Conservation (phyloP, 2,329 filamentous ascomycete genomes). For the Lachnellula cervina region DNA sequence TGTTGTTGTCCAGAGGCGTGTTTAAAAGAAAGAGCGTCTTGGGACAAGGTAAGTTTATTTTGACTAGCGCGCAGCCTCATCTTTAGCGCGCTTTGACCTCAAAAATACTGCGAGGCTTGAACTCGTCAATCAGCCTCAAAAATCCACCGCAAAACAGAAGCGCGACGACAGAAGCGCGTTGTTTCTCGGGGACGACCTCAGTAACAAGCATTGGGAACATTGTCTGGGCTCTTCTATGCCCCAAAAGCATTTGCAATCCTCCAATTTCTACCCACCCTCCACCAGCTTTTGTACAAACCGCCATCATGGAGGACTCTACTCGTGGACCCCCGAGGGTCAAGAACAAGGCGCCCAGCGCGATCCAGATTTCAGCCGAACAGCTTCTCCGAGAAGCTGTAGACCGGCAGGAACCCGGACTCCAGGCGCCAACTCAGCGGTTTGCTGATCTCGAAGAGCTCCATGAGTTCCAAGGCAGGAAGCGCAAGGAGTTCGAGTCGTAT, state of each 20-base stretch:
- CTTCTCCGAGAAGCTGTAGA: constrained; percentile 96
- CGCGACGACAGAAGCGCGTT: too few species aligned
- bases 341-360: constrained; percentile 90
- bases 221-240: too few species aligned
- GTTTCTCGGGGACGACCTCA: too few species aligned
- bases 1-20: not conserved
- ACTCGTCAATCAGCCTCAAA: too few species aligned
- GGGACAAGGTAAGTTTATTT: not conserved
- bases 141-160: too few species aligned
- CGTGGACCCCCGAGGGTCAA: constrained; percentile 94
- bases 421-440: constrained; percentile 91
- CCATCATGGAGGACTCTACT: constrained; percentile 72
- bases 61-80: constrained; percentile 12
- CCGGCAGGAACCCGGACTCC: constrained; percentile 80
- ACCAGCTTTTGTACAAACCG: not conserved
- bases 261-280: too few species aligned
- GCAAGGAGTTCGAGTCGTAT: constrained; percentile 97
- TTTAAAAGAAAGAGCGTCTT: not conserved
- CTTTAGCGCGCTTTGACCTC: not conserved
- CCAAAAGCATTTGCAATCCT: too few species aligned
- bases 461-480: constrained; percentile 92
- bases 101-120: too few species aligned
- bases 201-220: too few species aligned
- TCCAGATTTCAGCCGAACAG: constrained; percentile 94
- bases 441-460: constrained; percentile 96